phyloP scores from a whole-genome alignment of 1,284 basidiomycete genomes.

The Mycena sp. region DNA sequence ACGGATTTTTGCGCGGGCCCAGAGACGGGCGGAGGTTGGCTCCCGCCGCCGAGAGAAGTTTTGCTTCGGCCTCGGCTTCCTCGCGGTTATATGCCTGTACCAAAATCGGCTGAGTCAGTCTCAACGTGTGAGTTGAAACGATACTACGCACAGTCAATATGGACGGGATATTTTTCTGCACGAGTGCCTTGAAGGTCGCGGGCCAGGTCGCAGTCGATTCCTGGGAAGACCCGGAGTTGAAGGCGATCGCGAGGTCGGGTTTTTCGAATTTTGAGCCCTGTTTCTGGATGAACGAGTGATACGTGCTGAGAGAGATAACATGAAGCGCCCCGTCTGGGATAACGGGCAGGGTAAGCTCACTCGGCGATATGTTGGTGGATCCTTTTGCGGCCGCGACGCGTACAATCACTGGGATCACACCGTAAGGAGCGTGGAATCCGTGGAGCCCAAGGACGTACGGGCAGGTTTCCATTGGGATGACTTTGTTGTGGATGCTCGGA shows the following conservation, averaged over 20 bases:
- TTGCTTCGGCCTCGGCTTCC: too few species aligned
- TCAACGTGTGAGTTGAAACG: too few species aligned
- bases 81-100: too few species aligned
- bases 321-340: not conserved
- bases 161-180: slow-evolving; percentile 35
- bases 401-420: too few species aligned
- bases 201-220: slow-evolving; percentile 33
- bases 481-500: not conserved
- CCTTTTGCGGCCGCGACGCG: too few species aligned
- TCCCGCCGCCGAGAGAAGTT: too few species aligned
- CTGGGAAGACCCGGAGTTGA: slow-evolving; percentile 40
- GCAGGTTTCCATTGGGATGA: slow-evolving; percentile 45
- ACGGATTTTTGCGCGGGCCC: too few species aligned
- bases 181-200: slow-evolving; percentile 32
- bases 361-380: too few species aligned
- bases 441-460: slow-evolving; percentile 32
- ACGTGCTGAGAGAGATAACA: slow-evolving; percentile 29
- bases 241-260: slow-evolving; percentile 41
- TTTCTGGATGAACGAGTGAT: slow-evolving; percentile 34
- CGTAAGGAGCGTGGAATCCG: not conserved
- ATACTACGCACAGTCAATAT: slow-evolving; percentile 39
- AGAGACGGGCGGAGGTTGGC: too few species aligned
- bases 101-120: too few species aligned
- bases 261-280: not conserved
- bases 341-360: too few species aligned